Evolutionary conservation across 129 eudicot genomes (phyloP).

Genomic region (carrot (Daucus carota)): DNA sequence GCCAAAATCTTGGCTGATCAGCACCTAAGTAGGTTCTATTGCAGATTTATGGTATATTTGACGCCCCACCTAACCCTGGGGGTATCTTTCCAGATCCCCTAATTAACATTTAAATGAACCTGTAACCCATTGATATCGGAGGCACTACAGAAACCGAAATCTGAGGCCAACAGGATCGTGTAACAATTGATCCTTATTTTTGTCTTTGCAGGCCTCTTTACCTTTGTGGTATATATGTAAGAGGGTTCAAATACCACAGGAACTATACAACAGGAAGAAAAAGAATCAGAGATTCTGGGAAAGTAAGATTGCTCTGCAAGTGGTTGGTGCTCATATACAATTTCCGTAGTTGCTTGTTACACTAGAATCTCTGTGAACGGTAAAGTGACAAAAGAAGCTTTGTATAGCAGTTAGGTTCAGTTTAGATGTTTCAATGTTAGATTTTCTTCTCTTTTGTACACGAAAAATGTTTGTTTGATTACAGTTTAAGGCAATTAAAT

Average conservation of each 20-base stretch:
- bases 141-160: not conserved
- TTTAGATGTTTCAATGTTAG: not conserved
- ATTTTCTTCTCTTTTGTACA: too few relatives aligned
- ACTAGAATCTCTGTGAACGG: not conserved
- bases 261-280: not conserved
- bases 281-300: not conserved
- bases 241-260: not conserved
- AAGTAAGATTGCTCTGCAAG: not conserved
- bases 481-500: too few relatives aligned
- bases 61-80: not conserved
- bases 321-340: not conserved
- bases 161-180: not conserved
- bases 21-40: not conserved
- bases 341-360: not conserved
- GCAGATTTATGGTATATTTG: not conserved
- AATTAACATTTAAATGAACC: not conserved
- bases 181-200: not conserved
- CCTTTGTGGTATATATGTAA: not conserved
- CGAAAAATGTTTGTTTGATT: too few relatives aligned
- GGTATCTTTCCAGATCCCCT: not conserved
- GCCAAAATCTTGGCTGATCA: not conserved
- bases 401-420: not conserved
- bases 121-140: not conserved
- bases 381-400: not conserved
- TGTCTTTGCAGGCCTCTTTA: not conserved